These are phyloP conservation scores for Protostelium mycophagum DNA, from an alignment of 78 protist genomes.

Conservation along the genomic window DNA sequence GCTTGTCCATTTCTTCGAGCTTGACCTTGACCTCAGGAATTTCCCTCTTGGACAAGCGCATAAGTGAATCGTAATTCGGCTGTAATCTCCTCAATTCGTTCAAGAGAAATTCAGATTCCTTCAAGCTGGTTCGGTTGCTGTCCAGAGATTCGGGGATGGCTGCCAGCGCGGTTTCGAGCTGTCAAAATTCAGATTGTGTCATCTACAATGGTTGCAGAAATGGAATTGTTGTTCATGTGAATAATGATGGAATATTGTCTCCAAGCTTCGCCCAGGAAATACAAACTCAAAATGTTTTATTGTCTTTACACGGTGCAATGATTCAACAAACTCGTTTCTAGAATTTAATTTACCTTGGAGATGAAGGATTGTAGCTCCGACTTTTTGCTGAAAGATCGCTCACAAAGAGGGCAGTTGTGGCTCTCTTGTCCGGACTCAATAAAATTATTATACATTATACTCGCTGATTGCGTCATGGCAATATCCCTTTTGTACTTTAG, in stretches of 20 bases:
- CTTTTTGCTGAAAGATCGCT: background rate
- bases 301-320: no score
- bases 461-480: conserved; percentile 35
- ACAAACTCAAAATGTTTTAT: no score
- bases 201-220: conserved; percentile 11
- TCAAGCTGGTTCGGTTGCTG: background rate
- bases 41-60: background rate
- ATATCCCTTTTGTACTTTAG: background rate
- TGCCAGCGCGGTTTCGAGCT: background rate
- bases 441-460: conserved; percentile 36
- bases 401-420: conserved; percentile 40
- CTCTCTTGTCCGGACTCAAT: conserved; percentile 22
- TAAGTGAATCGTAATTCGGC: conserved; percentile 1
- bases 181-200: conserved; percentile 12
- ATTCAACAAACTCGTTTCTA: no score
- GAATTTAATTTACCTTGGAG: conserved; percentile 10
- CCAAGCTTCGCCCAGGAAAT: no score
- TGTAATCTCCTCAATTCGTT: background rate
- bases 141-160: conserved; percentile 20
- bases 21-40: background rate
- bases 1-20: background rate
- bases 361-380: background rate
- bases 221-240: conserved; percentile 5
- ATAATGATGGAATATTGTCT: no score
- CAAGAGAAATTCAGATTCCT: background rate